These are phyloP conservation scores for Ligustrum vulgare DNA, from an alignment of 257 asterid species.

Conservation along the genomic window DNA sequence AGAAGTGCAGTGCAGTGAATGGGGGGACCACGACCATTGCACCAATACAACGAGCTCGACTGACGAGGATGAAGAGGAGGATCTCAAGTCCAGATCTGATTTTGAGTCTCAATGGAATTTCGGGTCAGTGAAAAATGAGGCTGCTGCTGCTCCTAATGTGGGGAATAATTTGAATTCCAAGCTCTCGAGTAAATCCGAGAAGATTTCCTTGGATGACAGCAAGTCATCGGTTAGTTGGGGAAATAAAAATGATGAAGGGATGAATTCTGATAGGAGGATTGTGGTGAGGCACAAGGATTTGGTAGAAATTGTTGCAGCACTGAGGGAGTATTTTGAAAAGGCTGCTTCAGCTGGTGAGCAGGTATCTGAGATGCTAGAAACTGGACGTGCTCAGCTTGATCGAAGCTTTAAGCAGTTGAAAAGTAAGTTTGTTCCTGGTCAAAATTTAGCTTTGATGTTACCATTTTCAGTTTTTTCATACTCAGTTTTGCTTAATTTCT, in stretches of 20 bases:
- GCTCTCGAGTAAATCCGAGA: conserved; percentile 53
- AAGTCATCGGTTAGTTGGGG: conserved; percentile 84
- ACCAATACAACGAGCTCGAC: conserved; percentile 56
- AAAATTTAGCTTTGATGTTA: not conserved
- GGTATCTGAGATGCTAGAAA: conserved; percentile 90
- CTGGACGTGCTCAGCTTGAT: conserved; percentile 87
- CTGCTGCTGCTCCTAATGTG: conserved; percentile 20
- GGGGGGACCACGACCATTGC: conserved; percentile 86
- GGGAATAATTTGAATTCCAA: conserved; percentile 32
- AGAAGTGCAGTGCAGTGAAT: conserved; percentile 94
- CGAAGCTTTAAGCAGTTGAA: conserved; percentile 81
- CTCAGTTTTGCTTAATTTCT: not conserved
- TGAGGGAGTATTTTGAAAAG: conserved; percentile 78
- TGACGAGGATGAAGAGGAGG: conserved; percentile 51
- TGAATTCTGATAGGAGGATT: conserved; percentile 59
- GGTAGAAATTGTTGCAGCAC: conserved; percentile 83
- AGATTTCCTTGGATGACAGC: conserved; percentile 50
- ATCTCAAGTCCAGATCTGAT: conserved; percentile 63
- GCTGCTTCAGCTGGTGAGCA: conserved; percentile 91
- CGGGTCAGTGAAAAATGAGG: conserved; percentile 48
- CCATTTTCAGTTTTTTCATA: not conserved
- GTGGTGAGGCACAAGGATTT: conserved; percentile 90
- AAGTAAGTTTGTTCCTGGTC: conserved; percentile 48
- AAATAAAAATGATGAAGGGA: conserved; percentile 43
- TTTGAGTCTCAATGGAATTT: conserved; percentile 45